phyloP scores from a whole-genome alignment of 2,329 filamentous ascomycete genomes.

The Claviceps capensis region DNA sequence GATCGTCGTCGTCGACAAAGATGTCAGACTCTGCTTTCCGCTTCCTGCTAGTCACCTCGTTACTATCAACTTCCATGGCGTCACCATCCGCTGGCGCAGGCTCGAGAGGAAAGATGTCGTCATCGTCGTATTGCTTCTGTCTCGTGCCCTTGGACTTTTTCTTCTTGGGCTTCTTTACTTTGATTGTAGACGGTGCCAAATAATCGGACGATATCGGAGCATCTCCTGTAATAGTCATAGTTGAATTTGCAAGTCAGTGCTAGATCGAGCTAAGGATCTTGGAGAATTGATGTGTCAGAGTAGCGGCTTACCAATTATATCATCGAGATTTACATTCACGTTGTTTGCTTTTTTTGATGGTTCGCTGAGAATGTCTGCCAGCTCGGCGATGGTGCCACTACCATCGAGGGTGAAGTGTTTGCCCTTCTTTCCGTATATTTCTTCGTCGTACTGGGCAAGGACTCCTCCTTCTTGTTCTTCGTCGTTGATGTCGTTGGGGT shows the following conservation, averaged over 20 bases:
- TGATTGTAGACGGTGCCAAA: slow-evolving; percentile 71
- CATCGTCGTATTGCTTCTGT: slow-evolving; percentile 52
- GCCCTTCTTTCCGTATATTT: slow-evolving; percentile 78
- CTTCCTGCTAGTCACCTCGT: slow-evolving; percentile 41
- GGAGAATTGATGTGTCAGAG: background rate
- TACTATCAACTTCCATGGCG: slow-evolving; percentile 65
- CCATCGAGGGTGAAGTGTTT: slow-evolving; percentile 82
- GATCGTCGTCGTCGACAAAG: slow-evolving; percentile 82
- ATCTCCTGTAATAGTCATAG: slow-evolving; percentile 9
- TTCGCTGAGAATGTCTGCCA: slow-evolving; percentile 40
- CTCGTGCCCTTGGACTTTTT: slow-evolving; percentile 71
- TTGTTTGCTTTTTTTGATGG: slow-evolving; percentile 44
- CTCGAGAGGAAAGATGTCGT: slow-evolving; percentile 40
- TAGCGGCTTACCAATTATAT: slow-evolving; percentile 41
- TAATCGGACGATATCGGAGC: slow-evolving; percentile 59
- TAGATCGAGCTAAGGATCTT: background rate
- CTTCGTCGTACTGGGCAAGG: slow-evolving; percentile 87
- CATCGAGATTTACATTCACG: slow-evolving; percentile 68
- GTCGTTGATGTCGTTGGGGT: slow-evolving; percentile 58
- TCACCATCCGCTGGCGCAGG: slow-evolving; percentile 25
- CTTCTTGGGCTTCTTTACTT: slow-evolving; percentile 91
- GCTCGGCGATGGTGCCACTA: slow-evolving; percentile 54
- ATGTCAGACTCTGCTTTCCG: slow-evolving; percentile 50
- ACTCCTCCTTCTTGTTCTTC: slow-evolving; percentile 53
- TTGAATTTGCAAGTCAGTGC: background rate